Conservation (phyloP, 2,329 filamentous ascomycete genomes). For the Hypoxylon sp. region DNA sequence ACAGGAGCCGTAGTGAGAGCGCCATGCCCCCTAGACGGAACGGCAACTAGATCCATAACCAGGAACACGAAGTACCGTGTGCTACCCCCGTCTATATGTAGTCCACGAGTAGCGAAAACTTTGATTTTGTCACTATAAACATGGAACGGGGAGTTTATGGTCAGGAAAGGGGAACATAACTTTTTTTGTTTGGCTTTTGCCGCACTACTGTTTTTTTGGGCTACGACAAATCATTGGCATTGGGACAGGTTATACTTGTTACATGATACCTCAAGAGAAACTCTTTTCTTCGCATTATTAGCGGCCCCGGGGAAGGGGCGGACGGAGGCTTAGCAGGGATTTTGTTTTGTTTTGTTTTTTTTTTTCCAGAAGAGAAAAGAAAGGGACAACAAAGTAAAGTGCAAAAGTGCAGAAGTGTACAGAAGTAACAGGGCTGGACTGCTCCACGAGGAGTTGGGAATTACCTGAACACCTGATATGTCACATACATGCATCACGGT, state of each 20-base stretch:
- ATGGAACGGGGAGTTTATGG: conserved; percentile 44
- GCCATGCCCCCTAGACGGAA: conserved; percentile 49
- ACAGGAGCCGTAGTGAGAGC: conserved; percentile 61
- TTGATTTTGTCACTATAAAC: conserved; percentile 34
- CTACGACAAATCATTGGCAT: conserved; percentile 46
- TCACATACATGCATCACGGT: conserved; percentile 32
- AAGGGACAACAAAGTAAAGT: conserved; percentile 10
- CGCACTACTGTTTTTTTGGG: conserved; percentile 32
- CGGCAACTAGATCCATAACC: conserved; percentile 26
- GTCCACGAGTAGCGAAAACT: conserved; percentile 31
- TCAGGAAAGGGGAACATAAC: conserved; percentile 33
- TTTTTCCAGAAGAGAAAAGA: conserved; percentile 1
- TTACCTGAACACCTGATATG: conserved; percentile 28
- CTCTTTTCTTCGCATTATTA: conserved; percentile 39
- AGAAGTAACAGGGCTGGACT: conserved; percentile 27
- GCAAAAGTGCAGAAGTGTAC: conserved; percentile 8
- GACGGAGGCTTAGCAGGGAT: conserved; percentile 18
- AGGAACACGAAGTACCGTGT: conserved; percentile 18
- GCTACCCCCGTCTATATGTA: conserved; percentile 37
- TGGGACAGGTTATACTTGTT: conserved; percentile 43
- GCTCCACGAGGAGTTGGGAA: conserved; percentile 24
- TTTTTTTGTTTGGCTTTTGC: conserved; percentile 19
- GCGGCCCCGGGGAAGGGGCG: conserved; percentile 19
- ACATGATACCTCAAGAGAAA: conserved; percentile 47
- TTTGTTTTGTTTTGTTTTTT: conserved; percentile 1